These are phyloP conservation scores for Diaporthe ampelina DNA, from an alignment of 2,329 filamentous ascomycete genomes.

Conservation along the genomic window DNA sequence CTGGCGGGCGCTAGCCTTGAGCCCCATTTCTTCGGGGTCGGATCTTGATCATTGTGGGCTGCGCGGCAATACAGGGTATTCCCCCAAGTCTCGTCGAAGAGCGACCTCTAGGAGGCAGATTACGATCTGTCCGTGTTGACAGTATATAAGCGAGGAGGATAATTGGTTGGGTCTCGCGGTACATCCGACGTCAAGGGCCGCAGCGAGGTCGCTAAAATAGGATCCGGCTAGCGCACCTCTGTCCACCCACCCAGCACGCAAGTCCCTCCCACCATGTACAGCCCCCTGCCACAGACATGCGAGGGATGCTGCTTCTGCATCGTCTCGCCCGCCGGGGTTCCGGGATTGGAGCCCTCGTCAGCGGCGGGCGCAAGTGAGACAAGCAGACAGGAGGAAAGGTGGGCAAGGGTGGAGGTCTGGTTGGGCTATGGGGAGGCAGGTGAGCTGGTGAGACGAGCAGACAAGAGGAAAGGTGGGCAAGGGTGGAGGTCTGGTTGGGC, in stretches of 20 bases:
- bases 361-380: constrained; percentile 63
- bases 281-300: constrained; percentile 58
- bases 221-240: constrained; percentile 54
- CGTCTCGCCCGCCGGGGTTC: constrained; percentile 50
- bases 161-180: constrained; percentile 42
- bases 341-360: constrained; percentile 57
- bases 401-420: no score
- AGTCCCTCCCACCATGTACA: constrained; percentile 39
- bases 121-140: no score
- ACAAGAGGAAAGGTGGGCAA: constrained; percentile 49
- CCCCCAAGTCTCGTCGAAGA: no score
- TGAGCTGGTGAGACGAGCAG: no score
- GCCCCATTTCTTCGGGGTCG: no score
- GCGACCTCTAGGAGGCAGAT: no score
- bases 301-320: constrained; percentile 46
- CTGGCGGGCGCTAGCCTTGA: no score
- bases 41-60: no score
- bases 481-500: constrained; percentile 43
- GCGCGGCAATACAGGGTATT: no score
- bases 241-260: constrained; percentile 46
- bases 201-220: constrained; percentile 52
- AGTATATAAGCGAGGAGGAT: no score
- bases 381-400: no score
- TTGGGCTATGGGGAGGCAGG: no score
- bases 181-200: constrained; percentile 42